Evolutionary conservation across 495 filamentous ascomycete species (phyloP).

Genomic region (Chaetomidium leptoderma): DNA sequence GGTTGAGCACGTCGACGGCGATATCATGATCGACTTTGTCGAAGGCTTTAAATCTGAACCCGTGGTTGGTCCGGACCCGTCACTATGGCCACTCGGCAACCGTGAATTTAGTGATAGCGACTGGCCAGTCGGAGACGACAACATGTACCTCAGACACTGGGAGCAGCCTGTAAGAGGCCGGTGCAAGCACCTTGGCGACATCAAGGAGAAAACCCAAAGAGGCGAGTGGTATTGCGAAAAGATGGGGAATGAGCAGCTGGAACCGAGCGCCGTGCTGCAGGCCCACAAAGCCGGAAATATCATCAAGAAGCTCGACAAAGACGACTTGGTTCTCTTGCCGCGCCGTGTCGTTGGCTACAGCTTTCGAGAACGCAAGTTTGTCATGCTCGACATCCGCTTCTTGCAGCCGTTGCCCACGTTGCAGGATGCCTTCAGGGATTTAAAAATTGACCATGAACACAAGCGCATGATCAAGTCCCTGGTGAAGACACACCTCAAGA

Average conservation of each 20-base stretch:
- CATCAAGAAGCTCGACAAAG: conserved; percentile 26
- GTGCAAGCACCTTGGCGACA: no score
- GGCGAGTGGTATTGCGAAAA: background rate
- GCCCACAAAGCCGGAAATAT: background rate
- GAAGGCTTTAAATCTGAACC: conserved; percentile 38
- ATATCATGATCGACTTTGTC: conserved; percentile 49
- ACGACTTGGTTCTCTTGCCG: conserved; percentile 38
- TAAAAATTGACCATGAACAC: conserved; percentile 49
- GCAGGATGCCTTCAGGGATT: conserved; percentile 43
- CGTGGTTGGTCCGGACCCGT: conserved; percentile 8
- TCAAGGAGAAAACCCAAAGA: background rate
- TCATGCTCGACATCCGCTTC: conserved; percentile 32
- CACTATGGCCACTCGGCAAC: background rate
- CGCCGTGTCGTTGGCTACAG: conserved; percentile 39
- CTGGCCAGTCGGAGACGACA: background rate
- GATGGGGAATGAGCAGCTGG: background rate
- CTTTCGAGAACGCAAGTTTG: conserved; percentile 37
- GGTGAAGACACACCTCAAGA: conserved; percentile 42
- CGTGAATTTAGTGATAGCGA: background rate
- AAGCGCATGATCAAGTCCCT: conserved; percentile 53
- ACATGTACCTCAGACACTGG: background rate
- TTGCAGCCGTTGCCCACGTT: conserved; percentile 39
- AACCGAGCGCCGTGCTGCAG: background rate
- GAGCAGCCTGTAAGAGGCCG: background rate
- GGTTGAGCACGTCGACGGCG: conserved; percentile 38